Evolutionary conservation across 257 asterid species (phyloP).

Genomic region (Cruciata laevipes): DNA sequence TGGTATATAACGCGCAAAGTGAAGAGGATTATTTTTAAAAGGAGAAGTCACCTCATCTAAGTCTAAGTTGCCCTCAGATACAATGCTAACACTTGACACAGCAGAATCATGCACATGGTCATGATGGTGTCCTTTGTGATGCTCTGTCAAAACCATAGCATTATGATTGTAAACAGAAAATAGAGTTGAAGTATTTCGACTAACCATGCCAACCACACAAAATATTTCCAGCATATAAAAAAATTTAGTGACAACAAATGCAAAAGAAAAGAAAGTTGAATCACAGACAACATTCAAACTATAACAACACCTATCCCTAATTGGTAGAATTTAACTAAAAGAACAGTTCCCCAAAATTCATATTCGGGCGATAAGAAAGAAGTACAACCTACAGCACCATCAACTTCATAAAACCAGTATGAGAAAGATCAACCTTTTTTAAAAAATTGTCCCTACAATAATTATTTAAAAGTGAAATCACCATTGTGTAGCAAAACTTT

Average conservation of each 20-base stretch:
- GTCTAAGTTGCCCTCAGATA: constrained; percentile 84
- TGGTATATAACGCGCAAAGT: neutral
- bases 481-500: neutral
- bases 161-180: neutral
- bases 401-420: neutral
- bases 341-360: neutral
- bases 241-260: neutral
- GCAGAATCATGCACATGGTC: constrained; percentile 78
- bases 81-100: constrained; percentile 86
- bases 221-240: neutral
- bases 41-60: constrained; percentile 68
- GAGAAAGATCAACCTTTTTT: neutral
- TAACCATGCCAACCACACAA: neutral
- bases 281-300: neutral
- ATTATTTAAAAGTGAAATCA: neutral
- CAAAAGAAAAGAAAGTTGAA: neutral
- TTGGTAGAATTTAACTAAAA: neutral
- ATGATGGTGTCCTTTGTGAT: constrained; percentile 63
- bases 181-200: neutral
- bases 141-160: constrained; percentile 32
- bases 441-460: neutral
- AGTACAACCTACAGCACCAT: neutral
- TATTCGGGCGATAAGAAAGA: neutral
- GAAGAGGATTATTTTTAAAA: neutral
- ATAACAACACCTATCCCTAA: neutral